Evolutionary conservation across 495 filamentous ascomycete genomes (phyloP), one percentile per base, ranked within the genome.

Genomic region (Penicillium bialowiezense): DNA sequence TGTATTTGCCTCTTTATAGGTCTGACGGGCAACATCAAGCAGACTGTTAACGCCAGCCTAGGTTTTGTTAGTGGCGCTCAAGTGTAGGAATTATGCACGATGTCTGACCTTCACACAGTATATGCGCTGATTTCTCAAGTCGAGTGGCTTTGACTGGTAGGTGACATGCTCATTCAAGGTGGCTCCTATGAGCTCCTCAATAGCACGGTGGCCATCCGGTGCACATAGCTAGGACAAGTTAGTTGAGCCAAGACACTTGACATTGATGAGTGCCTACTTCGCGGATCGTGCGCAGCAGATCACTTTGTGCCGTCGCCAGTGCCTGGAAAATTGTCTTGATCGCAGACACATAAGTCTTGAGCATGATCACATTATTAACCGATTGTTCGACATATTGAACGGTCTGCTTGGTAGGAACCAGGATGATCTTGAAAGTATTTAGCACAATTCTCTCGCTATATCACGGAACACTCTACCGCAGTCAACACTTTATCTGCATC

Each of bases 101-200:
- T 13, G 17, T 14, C 54, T 49, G 56, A 90, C 89, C 75, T 87
- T 93, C 31, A 98, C 82, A 43, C 93, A 93, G 69, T 95, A 96
- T 10, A 89, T 90, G 40, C 93, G 77, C 64, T 98, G 95, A 56
- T 97, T 95, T 42, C 91, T 81, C 44, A 95, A 72, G 50, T 96
- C 93, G 8, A 97, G 77, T 3, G 93, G 89, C 33, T 83, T 81
- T 41, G 79, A 89, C 53, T 89, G 84, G 58, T 87, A 95, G 3
- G 75, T 78, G 1, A 88, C 85, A 63, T 93, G 86, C 39, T 88
- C 81, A 49, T 97, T 95, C 54, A 98, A 85, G 0, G 82, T 83
- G 21, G 71, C 64, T 39, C 81, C 70, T 45, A 97, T 91, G 2
- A 89, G 56, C 7, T 74, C 63, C 43, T 85, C 71, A 3, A 91